Percentiles rank a stretch among this genome's conserved stretches.
Evolutionary conservation across 2,329 filamentous ascomycete genomes (phyloP).

Genomic region (Aspergillus candidus): DNA sequence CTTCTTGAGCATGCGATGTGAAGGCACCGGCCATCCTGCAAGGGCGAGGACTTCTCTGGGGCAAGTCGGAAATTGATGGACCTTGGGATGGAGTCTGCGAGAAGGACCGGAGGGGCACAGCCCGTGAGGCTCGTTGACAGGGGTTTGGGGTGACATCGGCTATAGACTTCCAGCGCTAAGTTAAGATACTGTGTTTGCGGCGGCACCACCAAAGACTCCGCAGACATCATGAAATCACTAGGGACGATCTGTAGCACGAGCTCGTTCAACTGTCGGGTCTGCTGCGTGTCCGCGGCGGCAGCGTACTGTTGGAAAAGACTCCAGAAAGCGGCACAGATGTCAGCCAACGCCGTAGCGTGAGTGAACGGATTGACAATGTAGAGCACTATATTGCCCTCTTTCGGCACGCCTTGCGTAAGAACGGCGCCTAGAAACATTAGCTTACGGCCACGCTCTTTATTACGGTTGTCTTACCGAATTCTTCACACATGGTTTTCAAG

Average conservation of each 20-base stretch:
- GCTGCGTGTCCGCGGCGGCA: slow-evolving; percentile 30
- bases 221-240: slow-evolving; percentile 47
- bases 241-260: slow-evolving; percentile 55
- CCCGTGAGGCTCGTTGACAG: slow-evolving; percentile 34
- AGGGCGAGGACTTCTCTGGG: slow-evolving; percentile 48
- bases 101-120: slow-evolving; percentile 48
- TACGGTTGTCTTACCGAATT: slow-evolving; percentile 24
- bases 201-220: slow-evolving; percentile 48
- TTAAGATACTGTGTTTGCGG: slow-evolving; percentile 44
- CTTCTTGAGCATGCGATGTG: slow-evolving; percentile 56
- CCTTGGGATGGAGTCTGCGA: slow-evolving; percentile 49
- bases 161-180: slow-evolving; percentile 54
- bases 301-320: slow-evolving; percentile 51
- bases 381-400: slow-evolving; percentile 45
- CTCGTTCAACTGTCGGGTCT: slow-evolving; percentile 36
- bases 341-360: slow-evolving; percentile 39
- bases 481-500: slow-evolving; percentile 30
- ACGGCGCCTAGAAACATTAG: slow-evolving; percentile 25
- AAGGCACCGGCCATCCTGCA: slow-evolving; percentile 52
- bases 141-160: slow-evolving; percentile 48
- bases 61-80: slow-evolving; percentile 51
- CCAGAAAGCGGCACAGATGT: slow-evolving; percentile 55
- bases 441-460: slow-evolving; percentile 4
- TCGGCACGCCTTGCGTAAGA: slow-evolving; percentile 28
- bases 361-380: slow-evolving; percentile 55